Conservation (phyloP, 345 rosid genomes). For the Eucalyptus sp. region DNA sequence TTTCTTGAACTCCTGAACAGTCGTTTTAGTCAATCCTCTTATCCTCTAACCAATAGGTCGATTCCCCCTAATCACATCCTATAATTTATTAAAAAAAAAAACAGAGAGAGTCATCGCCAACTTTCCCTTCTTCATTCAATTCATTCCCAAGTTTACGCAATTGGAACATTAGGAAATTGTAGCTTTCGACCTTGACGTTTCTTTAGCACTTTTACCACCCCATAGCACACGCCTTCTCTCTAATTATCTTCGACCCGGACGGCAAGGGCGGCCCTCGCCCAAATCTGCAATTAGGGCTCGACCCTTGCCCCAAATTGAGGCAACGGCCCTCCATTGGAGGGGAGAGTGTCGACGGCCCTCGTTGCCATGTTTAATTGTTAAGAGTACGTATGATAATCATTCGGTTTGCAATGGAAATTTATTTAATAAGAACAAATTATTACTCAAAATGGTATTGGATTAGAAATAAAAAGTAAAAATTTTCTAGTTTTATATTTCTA, state of each 20-base stretch:
- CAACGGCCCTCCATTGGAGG: not conserved
- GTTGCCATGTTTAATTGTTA: fast-evolving
- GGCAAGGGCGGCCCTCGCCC: fast-evolving
- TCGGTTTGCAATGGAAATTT: fast-evolving
- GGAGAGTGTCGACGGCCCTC: fast-evolving
- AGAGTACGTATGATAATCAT: fast-evolving
- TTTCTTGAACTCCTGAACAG: not conserved
- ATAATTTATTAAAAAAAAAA: not conserved
- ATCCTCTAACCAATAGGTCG: not conserved
- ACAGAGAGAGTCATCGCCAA: not conserved
- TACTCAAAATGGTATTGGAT: no score
- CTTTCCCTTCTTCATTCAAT: not conserved
- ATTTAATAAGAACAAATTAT: no score
- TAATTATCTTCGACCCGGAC: fast-evolving
- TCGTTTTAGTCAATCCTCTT: not conserved
- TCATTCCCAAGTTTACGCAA: not conserved
- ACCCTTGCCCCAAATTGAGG: not conserved
- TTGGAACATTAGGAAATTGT: not conserved
- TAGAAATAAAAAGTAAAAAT: no score
- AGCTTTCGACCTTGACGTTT: not conserved
- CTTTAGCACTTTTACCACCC: not conserved
- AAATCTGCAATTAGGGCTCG: not conserved
- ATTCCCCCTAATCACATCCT: not conserved
- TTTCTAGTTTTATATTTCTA: no score
- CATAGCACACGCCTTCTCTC: not conserved